Base-by-base conservation (phyloP, 768 basidiomycete species). In the Mycena leptocephala region DNA sequence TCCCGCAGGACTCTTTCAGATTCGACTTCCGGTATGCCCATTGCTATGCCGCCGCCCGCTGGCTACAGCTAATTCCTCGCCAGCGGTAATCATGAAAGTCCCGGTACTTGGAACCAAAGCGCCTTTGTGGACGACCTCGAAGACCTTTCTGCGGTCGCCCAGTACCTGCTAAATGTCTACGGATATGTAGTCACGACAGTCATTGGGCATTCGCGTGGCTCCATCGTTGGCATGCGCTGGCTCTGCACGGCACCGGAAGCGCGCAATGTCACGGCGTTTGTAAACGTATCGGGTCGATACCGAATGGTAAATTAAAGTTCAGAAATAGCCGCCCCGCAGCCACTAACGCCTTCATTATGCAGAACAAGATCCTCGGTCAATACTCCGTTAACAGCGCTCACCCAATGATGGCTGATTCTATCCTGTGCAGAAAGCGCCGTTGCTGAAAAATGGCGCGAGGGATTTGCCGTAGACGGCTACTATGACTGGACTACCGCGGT, bases 1-100 rank as follows among this genome's bases (percentile, higher is more conserved):
- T 96, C 18, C 93, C 94, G 0, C 80, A 95, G 28, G 95, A 97
- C 82, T 96, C 95, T 3, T 96, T 96, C 82, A 90, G 95, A 37
- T 96, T 97, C 80, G 95, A 97, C 83, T 97, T 97, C 85, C 91
- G 95, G 95, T 95, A 80, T 70, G 90, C 81, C 56, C 24, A 37
- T 59, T 48, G 51, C 66, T 16, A 65, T 59, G 59, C 46, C 22
- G 39, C 30, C 9, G 64, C 67, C 20, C 43, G 43, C 53, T 28
- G 62, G 46, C 30, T 55, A 35, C 35, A 70, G 8, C 18, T 75
- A 55, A 68, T 61, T 14, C 43, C 43, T 11, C 53, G 51, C 8
- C 74, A 96, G 95, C 63, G 95, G 95, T 26, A 94, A 92, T 83
- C 92, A 95, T 82, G 95, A 96, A 85, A 93, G 93, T 6, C 88